phyloP scores from a whole-genome alignment of 805 yeast species.

The Nakazawaea peltata region DNA sequence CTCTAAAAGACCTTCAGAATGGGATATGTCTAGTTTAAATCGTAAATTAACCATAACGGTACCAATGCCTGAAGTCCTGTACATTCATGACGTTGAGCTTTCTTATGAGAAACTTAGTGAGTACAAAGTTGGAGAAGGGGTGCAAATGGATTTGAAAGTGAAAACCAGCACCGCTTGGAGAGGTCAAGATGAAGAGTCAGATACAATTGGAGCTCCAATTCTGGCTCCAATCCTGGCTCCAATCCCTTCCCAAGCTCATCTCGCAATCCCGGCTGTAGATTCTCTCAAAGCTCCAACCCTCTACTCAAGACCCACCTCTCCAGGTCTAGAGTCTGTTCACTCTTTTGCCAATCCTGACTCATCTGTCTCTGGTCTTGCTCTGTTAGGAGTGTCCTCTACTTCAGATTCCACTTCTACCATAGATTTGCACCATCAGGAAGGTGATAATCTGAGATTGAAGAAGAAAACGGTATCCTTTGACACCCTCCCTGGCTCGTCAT shows the following conservation, averaged over 20 bases:
- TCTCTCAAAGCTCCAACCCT: constrained; percentile 3
- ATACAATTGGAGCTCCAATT: no score
- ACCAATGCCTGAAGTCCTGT: constrained; percentile 51
- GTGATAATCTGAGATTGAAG: constrained; percentile 11
- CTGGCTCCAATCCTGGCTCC: no score
- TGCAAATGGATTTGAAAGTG: constrained; percentile 35
- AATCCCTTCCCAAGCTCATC: no score
- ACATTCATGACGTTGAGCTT: constrained; percentile 51
- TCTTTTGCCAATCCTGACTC: no score
- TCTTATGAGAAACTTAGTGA: constrained; percentile 30
- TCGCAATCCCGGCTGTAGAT: no score
- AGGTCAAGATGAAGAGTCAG: constrained; percentile 3
- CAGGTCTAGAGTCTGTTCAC: constrained; percentile 7
- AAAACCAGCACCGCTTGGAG: constrained; percentile 39
- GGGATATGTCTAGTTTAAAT: background rate
- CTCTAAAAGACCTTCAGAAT: no score
- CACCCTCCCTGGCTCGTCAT: no score
- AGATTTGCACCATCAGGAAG: constrained; percentile 2
- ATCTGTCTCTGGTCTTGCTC: no score
- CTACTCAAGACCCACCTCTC: constrained; percentile 6
- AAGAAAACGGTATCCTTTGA: constrained; percentile 24
- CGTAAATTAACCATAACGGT: constrained; percentile 37
- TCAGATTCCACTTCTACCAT: constrained; percentile 7
- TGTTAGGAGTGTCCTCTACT: no score
- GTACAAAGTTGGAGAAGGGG: constrained; percentile 57